Base-by-base conservation (phyloP, 768 basidiomycete species). In the Rhodosporidiobolus sp. region DNA sequence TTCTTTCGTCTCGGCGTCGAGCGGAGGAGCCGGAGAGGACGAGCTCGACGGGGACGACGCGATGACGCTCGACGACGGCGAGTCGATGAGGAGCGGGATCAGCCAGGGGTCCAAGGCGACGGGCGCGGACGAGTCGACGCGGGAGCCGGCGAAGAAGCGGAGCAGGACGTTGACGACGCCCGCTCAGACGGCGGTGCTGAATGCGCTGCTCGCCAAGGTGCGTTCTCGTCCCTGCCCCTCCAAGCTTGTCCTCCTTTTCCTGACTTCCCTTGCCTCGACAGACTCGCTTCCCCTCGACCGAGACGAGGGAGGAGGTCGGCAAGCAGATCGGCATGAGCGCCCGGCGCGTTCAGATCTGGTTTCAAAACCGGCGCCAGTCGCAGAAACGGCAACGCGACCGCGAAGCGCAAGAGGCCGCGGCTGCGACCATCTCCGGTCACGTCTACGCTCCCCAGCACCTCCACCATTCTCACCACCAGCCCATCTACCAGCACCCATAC, bases 241-340 rank as follows among this genome's bases (percentile, higher is more conserved):
- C 57, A 26, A 34, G 34, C 24, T 58, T 65, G 22, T n/a, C 10
- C 28, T 0, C 10, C 4, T 35, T 19, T 46, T 17, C 17, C 19
- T n/a, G 14, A 43, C 38, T 43, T 43, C 38, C 38, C 1, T 24
- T 5, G 12, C 12, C 16, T 30, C 19, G 14, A 48, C 65, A 94
- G 91, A 93, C 92, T 62, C 89, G 90, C 49, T 93, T 94, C 81
- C 91, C 91, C 8, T 90, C 90, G 5, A 92, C 91, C 5, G 88
- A 89, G 17, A 87, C 90, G 86, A 87, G 91, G 61, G 92, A 93
- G 81, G 89, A 92, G 74, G 91, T 93, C 35, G 91, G 92, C 14
- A 87, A 89, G 32, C 85, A 89, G 48, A 93, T 93, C 76, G 91
- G 91, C n/a, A 82, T 94, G 79, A 92, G 90, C 79, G 90, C 91